Evolutionary conservation across 2,329 filamentous ascomycete species (phyloP).

Genomic region (Ceratocystis alfenasii): DNA sequence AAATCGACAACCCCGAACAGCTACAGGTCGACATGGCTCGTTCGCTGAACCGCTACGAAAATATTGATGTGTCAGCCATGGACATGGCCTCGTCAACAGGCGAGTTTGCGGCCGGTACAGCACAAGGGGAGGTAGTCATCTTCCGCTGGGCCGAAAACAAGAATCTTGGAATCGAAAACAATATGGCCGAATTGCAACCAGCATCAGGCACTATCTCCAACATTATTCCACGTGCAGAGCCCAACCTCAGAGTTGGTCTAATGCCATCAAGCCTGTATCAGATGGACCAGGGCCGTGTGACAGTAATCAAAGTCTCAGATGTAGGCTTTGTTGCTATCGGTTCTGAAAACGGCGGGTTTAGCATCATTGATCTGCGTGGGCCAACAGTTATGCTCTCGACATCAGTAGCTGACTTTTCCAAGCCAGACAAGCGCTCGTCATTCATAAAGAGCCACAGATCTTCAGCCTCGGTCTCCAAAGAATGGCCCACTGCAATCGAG

Average conservation of each 20-base stretch:
- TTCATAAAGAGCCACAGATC: slow-evolving; percentile 43
- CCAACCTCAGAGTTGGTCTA: slow-evolving; percentile 62
- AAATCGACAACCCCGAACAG: slow-evolving; percentile 73
- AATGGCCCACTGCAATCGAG: slow-evolving; percentile 72
- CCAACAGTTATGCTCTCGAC: slow-evolving; percentile 71
- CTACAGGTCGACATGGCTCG: slow-evolving; percentile 80
- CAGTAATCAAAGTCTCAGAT: slow-evolving; percentile 71
- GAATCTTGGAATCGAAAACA: slow-evolving; percentile 55
- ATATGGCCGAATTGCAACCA: slow-evolving; percentile 32
- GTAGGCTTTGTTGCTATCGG: slow-evolving; percentile 84
- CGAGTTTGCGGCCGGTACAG: slow-evolving; percentile 73
- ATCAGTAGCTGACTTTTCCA: slow-evolving; percentile 59
- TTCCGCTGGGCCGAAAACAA: slow-evolving; percentile 82
- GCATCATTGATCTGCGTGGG: slow-evolving; percentile 76
- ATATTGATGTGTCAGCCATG: slow-evolving; percentile 66
- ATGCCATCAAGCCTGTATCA: slow-evolving; percentile 64
- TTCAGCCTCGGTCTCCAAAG: slow-evolving; percentile 33
- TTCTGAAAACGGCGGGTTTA: slow-evolving; percentile 69
- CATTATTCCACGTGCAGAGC: slow-evolving; percentile 61
- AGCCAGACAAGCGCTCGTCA: slow-evolving; percentile 62
- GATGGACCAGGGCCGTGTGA: slow-evolving; percentile 50
- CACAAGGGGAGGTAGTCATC: slow-evolving; percentile 70
- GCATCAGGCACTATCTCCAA: slow-evolving; percentile 61
- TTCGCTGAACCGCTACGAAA: slow-evolving; percentile 65
- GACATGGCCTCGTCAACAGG: slow-evolving; percentile 69